phyloP scores from a whole-genome alignment of 2,329 filamentous ascomycete species.

The Fusarium pseudograminearum region DNA sequence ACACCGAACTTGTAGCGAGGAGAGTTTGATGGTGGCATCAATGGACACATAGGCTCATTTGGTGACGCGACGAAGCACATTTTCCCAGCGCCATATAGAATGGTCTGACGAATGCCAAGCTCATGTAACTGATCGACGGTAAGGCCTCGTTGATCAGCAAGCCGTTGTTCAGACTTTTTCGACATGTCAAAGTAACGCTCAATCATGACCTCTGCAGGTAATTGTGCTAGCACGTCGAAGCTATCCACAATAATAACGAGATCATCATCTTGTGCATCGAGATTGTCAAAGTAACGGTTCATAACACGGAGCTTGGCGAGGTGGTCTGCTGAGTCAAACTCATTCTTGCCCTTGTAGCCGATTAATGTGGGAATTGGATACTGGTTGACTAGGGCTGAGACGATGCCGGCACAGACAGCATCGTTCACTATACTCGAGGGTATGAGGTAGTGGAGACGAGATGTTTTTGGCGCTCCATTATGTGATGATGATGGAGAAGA shows the following conservation, averaged over 20 bases:
- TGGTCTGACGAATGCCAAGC: slow-evolving; percentile 30
- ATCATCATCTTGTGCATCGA: slow-evolving; percentile 30
- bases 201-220: slow-evolving; percentile 37
- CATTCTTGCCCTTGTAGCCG: slow-evolving; percentile 38
- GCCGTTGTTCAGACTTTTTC: slow-evolving; percentile 21
- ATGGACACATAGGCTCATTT: slow-evolving; percentile 34
- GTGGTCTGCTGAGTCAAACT: slow-evolving; percentile 36
- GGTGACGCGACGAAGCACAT: slow-evolving; percentile 26
- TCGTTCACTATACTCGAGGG: slow-evolving; percentile 29
- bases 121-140: slow-evolving; percentile 15
- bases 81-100: slow-evolving; percentile 41
- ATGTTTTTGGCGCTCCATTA: not conserved
- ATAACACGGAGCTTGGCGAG: slow-evolving; percentile 38
- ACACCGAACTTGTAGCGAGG: slow-evolving; percentile 27
- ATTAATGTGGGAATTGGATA: slow-evolving; percentile 36
- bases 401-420: slow-evolving; percentile 31
- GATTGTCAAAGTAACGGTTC: slow-evolving; percentile 28
- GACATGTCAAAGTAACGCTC: slow-evolving; percentile 41
- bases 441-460: slow-evolving; percentile 38
- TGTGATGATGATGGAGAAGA: not conserved
- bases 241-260: slow-evolving; percentile 41
- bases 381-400: slow-evolving; percentile 34
- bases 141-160: slow-evolving; percentile 38
- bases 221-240: slow-evolving; percentile 44
- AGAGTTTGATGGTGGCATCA: slow-evolving; percentile 33